A percentile compares a stretch with the other conserved stretches of the same genome.
These are phyloP conservation scores for Oryza punctata DNA, from an alignment of 176 grass and related monocot genomes.

Conservation along the genomic window DNA sequence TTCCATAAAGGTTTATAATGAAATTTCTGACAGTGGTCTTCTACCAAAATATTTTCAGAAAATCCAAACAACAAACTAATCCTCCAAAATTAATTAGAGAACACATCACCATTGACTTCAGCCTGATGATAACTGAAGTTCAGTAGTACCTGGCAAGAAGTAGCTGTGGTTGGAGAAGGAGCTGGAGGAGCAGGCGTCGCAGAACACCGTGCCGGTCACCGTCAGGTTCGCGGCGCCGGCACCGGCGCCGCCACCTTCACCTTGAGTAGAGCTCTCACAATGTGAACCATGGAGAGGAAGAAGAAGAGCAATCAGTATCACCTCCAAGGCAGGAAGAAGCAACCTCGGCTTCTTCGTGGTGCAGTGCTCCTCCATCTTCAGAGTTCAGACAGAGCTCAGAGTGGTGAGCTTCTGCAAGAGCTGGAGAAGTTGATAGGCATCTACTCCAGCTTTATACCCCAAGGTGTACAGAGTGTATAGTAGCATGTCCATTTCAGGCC, in stretches of 20 bases:
- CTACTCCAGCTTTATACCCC: slow-evolving; percentile 25
- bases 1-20: not conserved
- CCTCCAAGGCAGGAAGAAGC: slow-evolving; percentile 1
- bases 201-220: slow-evolving; percentile 84
- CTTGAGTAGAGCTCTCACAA: slow-evolving; percentile 37
- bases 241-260: not conserved
- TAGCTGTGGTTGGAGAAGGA: slow-evolving; percentile 84
- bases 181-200: slow-evolving; percentile 77
- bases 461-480: not conserved
- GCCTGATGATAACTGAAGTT: not conserved
- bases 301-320: slow-evolving; percentile 28
- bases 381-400: not conserved
- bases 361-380: slow-evolving; percentile 6
- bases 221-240: slow-evolving; percentile 54
- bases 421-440: slow-evolving; percentile 21
- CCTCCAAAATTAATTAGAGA: not conserved
- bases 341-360: slow-evolving; percentile 26
- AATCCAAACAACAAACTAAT: not conserved
- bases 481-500: slow-evolving; percentile 1
- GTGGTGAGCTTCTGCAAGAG: slow-evolving; percentile 27
- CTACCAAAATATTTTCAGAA: not conserved
- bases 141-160: slow-evolving; percentile 73
- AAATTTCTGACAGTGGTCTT: not conserved
- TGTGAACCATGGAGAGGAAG: slow-evolving; percentile 7
- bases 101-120: not conserved